Base-by-base conservation (phyloP, 805 yeast species). In the Kazachstania viticola region DNA sequence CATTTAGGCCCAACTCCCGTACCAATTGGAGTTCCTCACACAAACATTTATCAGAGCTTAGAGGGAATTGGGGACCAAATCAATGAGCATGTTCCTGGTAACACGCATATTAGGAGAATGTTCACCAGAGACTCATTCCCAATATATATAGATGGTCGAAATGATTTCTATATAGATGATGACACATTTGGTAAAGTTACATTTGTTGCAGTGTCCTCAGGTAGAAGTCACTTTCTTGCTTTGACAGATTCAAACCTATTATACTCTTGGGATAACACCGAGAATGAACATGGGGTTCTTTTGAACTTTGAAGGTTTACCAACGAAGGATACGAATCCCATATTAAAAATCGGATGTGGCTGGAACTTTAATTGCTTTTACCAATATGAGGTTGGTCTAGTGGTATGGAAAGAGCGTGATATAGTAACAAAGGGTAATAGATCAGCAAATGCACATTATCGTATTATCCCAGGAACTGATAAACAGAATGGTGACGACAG, bases 201-300 rank as follows among this genome's bases (percentile, higher is more conserved):
- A 29, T 61, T 77, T 30, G 46, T 65, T 2, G 61, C 71, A 6
- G 61, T 78, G 2, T 62, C 73, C 14, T 67, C 80, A 27, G 88
- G 88, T 0, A 54, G 88, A 39, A 58, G 67, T 18, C 84, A 77
- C 49, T 65, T 77, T 32, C 52, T 78, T 11, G 85, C 76, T 0
- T 49, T 78, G 28, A 80, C 75, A 39, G 54, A 61, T 9, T 29
- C 53, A 1, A 64, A 69, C 16, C 45, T 57, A 4, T 37, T 79
- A 1, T 76, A 73, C 65, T 62, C 73, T 1, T 79, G 87, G 87
- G 85, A 78, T 48, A 51, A 54, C 6, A 43, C 54, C 1, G 56
- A 48, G 8, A 61, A 60, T 7, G 45, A 42, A 8, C 47, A 45
- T 31, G 83, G 79, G 0, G 62, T 72, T 4, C 45, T 43, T 30